Conservation (phyloP, 306 rosid species). For the Myrica gale region DNA sequence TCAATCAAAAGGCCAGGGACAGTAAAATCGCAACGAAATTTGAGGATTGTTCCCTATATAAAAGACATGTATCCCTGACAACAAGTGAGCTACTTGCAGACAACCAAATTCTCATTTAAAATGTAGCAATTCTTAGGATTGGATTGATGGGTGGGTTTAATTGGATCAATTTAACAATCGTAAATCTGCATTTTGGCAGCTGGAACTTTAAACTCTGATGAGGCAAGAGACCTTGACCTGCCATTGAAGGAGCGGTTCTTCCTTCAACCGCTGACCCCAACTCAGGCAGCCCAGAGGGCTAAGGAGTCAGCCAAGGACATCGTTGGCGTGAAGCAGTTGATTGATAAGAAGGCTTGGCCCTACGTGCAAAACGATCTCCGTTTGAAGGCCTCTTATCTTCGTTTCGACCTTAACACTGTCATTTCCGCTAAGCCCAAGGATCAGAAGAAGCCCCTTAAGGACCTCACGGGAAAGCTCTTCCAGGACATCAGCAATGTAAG, state of each 20-base stretch:
- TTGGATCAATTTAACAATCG: neutral
- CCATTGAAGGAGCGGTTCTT: conserved; percentile 82
- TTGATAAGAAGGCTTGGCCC: conserved; percentile 97
- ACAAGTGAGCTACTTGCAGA: too few relatives aligned
- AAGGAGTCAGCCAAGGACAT: conserved; percentile 94
- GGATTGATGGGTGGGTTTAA: neutral
- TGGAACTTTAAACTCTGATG: conserved; percentile 83
- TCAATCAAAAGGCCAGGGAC: neutral
- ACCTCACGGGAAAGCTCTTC: conserved; percentile 83
- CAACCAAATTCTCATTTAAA: neutral
- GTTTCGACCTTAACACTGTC: conserved; percentile 81
- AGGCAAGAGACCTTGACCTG: conserved; percentile 73
- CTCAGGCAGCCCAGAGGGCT: conserved; percentile 67
- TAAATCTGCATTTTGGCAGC: conserved; percentile 48
- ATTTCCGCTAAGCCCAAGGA: conserved; percentile 71
- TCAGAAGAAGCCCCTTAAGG: conserved; percentile 72
- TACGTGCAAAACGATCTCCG: conserved; percentile 87
- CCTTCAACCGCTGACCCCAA: conserved; percentile 68
- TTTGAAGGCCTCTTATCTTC: conserved; percentile 63
- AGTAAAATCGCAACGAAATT: neutral
- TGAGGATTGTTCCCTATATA: neutral
- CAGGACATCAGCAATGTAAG: conserved; percentile 70
- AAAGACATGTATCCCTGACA: too few relatives aligned
- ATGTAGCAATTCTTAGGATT: neutral
- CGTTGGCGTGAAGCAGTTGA: conserved; percentile 61